Percentiles rank a stretch among this genome's conserved stretches.
Evolutionary conservation across 169 alveolate species (phyloP).

Genomic region (Plasmodium sp.): DNA sequence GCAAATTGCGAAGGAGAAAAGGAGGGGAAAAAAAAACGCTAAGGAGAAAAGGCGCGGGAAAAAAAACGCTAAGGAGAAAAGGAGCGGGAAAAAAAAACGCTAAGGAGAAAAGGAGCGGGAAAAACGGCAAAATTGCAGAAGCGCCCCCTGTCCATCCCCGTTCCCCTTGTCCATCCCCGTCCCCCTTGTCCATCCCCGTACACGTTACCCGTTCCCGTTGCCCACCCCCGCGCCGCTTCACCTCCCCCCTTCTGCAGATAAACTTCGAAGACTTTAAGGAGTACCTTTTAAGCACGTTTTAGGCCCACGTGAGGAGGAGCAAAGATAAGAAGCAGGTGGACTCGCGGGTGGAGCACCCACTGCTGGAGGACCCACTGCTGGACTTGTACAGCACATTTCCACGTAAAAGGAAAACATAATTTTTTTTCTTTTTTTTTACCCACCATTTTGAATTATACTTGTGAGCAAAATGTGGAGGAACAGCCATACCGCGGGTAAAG

Average conservation of each 20-base stretch:
- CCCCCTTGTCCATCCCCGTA: neutral
- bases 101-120: neutral
- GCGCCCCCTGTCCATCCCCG: neutral
- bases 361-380: neutral
- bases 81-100: neutral
- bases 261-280: constrained; percentile 59
- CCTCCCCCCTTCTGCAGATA: constrained; percentile 13
- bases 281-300: constrained; percentile 64
- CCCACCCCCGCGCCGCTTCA: neutral
- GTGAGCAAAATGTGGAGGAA: neutral
- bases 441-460: neutral
- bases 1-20: neutral
- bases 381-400: neutral
- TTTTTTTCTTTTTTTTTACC: neutral
- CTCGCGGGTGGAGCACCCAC: neutral
- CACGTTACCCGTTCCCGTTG: neutral
- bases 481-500: neutral
- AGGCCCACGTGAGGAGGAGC: neutral
- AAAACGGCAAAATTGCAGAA: neutral
- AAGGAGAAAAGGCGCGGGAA: neutral
- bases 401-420: neutral
- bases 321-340: neutral
- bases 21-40: neutral
- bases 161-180: neutral
- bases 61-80: neutral